Evolutionary conservation across 2,329 filamentous ascomycete species (phyloP), one percentile per base, ranked within the genome.

Genomic region (Scytalidium lignicola): DNA sequence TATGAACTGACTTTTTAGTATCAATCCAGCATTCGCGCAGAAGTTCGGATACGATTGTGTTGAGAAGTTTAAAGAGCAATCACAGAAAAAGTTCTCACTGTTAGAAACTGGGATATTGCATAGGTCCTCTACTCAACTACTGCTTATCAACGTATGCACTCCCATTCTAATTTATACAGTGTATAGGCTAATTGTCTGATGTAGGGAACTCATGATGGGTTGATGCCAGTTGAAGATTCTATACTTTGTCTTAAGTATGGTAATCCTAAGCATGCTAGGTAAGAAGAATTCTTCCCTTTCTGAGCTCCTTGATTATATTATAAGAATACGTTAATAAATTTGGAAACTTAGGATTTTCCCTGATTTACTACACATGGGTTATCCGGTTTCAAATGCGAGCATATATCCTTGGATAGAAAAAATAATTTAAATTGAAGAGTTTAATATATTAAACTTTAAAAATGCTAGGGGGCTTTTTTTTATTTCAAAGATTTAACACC

Each of bases 171-270:
- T 18, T 32, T 26, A n/a, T 39, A 13, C 9, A 8, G 18, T 20
- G 8, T 22, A 8, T 39, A 3, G 5, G 47, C 40, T 12, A 28
- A 22, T 10, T 22, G 15, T 49, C 19, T 15, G 1, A 1, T 41
- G 19, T 53, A 83, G 74, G 82, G 83, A 8, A 79, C 75, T 3
- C 70, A 74, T 47, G 83, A 86, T 56, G 82, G 82, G 0, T 65
- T 86, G 41, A 84, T 85, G 72, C 83, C 83, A 0, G 83, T 86
- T 50, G 83, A 86, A 59, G 83, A 86, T 59, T 82, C 74, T 13
- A 76, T 83, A 67, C 66, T 86, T 46, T 67, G 86, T 47, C 78
- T 84, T 55, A 80, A 85, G 62, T 74, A 85, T 55, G 83, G 83
- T 2, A 74, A 71, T 26, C 80, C 80, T 12, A 87, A 87, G 67